Evolutionary conservation across 169 alveolate genomes (phyloP).

Genomic region (Eimeria maxima): DNA sequence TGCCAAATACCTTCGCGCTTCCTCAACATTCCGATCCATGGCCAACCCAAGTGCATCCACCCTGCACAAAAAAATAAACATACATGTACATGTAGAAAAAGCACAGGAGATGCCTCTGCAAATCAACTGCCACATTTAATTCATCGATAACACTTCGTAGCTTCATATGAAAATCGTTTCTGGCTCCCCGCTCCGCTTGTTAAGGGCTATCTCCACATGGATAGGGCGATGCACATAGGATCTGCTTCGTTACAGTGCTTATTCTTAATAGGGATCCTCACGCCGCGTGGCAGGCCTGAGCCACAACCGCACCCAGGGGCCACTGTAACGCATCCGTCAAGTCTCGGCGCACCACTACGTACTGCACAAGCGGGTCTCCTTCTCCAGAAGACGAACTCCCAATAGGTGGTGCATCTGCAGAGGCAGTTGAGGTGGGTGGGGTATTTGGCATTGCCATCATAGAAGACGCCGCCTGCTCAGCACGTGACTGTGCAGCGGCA

Average conservation of each 20-base stretch:
- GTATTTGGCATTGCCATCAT: background rate
- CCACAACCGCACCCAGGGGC: constrained; percentile 87
- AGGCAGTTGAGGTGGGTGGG: constrained; percentile 2
- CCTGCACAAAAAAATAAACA: constrained; percentile 19
- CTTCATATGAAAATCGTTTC: background rate
- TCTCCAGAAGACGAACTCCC: background rate
- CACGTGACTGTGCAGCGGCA: background rate
- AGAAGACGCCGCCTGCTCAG: background rate
- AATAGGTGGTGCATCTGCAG: background rate
- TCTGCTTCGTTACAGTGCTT: background rate
- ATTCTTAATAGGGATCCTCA: background rate
- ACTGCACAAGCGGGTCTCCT: constrained; percentile 84
- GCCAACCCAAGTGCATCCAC: constrained; percentile 75
- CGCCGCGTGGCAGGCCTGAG: constrained; percentile 90
- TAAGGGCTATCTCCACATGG: background rate
- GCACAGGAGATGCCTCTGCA: background rate
- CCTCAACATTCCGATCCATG: constrained; percentile 34
- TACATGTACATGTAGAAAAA: background rate
- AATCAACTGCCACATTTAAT: background rate
- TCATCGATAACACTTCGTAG: background rate
- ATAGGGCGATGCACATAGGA: background rate
- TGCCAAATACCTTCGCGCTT: constrained; percentile 80
- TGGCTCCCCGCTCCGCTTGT: background rate
- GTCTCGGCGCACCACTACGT: constrained; percentile 86
- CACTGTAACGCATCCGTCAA: constrained; percentile 82